Evolutionary conservation across 129 eudicot genomes (phyloP).

Genomic region (Artemisia tridentata): DNA sequence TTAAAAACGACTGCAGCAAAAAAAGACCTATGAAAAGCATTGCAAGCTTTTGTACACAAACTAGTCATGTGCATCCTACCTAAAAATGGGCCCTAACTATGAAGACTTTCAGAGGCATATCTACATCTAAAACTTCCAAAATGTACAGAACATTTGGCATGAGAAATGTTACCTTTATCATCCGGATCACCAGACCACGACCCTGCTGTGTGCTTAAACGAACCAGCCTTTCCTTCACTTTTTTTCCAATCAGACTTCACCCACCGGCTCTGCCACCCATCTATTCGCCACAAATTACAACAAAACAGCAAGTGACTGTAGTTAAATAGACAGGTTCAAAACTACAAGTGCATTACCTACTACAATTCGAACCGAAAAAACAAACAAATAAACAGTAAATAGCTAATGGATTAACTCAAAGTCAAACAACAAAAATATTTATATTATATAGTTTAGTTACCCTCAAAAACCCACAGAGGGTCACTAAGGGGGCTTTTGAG

Average conservation of each 20-base stretch:
- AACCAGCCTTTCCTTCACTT: conserved; percentile 93
- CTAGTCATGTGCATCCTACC: conserved; percentile 15
- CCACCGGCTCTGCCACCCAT: conserved; percentile 98
- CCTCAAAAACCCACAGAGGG: too few species aligned
- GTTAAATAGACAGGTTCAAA: background rate
- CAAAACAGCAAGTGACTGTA: conserved; percentile 1
- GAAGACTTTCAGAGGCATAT: background rate
- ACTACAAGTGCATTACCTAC: too few species aligned
- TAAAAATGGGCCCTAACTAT: conserved; percentile 12
- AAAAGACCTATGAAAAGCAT: background rate
- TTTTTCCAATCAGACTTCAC: conserved; percentile 94
- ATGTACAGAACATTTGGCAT: background rate
- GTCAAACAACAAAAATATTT: too few species aligned
- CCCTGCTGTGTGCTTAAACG: conserved; percentile 98
- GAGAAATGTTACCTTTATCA: conserved; percentile 67
- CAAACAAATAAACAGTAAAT: too few species aligned
- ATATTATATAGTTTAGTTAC: too few species aligned
- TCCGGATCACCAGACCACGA: conserved; percentile 95
- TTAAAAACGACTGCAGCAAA: background rate
- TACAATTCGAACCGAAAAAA: too few species aligned
- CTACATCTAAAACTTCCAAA: background rate
- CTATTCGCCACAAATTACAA: conserved; percentile 38
- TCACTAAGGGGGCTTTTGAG: too few species aligned
- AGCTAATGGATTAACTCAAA: too few species aligned
- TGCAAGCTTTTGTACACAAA: conserved; percentile 8